Evolutionary conservation across 2,329 filamentous ascomycete species (phyloP).

Genomic region (Aspergillus cejpii): DNA sequence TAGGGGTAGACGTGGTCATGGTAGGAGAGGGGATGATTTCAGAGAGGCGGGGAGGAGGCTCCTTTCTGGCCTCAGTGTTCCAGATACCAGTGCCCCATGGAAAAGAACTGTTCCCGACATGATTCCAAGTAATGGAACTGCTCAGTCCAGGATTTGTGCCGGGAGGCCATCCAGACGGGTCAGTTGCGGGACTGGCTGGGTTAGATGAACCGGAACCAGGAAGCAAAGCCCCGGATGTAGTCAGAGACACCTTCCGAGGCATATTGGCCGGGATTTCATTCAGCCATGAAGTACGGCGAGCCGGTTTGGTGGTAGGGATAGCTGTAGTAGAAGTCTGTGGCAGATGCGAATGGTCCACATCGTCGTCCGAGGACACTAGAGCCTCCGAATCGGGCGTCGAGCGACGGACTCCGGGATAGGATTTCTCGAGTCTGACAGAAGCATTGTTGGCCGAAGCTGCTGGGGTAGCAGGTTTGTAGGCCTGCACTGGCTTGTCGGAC

Average conservation of each 20-base stretch:
- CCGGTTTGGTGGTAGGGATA: conserved; percentile 54
- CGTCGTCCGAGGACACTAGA: conserved; percentile 89
- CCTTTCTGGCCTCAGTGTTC: conserved; percentile 68
- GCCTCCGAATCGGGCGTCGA: conserved; percentile 93
- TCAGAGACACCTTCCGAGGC: conserved; percentile 69
- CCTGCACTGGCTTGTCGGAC: conserved; percentile 21
- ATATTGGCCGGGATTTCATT: conserved; percentile 68
- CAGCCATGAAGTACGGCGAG: conserved; percentile 73
- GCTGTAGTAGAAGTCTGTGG: conserved; percentile 42
- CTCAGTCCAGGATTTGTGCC: conserved; percentile 34
- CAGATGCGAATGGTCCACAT: conserved; percentile 62
- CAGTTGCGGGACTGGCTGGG: conserved; percentile 69
- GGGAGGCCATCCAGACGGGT: conserved; percentile 46
- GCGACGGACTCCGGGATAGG: conserved; percentile 61
- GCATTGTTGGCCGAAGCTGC: conserved; percentile 52
- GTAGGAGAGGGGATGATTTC: conserved; percentile 72
- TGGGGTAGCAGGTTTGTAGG: conserved; percentile 36
- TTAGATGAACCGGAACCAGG: conserved; percentile 71
- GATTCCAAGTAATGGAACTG: conserved; percentile 40
- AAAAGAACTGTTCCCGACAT: conserved; percentile 47
- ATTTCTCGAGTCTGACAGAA: conserved; percentile 64
- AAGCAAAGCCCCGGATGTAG: conserved; percentile 64
- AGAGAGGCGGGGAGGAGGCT: conserved; percentile 64
- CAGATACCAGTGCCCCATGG: conserved; percentile 76
- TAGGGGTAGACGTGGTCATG: conserved; percentile 48